Evolutionary conservation across 225 moss, liverwort and hornwort genomes (phyloP), one percentile per base, ranked within the genome.

Genomic region (Ulota crispa): DNA sequence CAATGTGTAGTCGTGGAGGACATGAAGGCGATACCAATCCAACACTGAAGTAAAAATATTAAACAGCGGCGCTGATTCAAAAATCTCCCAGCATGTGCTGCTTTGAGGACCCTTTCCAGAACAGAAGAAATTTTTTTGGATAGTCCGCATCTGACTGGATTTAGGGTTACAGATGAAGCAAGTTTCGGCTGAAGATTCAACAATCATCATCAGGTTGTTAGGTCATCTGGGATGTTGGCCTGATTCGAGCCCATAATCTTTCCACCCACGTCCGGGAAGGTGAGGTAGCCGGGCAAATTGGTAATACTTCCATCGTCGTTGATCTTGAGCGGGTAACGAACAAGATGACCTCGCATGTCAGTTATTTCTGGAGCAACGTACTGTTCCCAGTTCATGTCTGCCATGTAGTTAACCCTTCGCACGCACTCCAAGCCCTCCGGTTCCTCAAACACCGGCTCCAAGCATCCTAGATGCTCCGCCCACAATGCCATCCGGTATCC

Each of bases 401-500:
- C 95, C 23, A 87, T 82, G 68, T 77, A 71, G 30, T 97, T 97
- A 5, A 97, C 71, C 71, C 79, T 91, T 47, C 65, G 88, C 23
- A 95, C 95, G 76, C 97, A 95, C 45, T 80, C 87, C 66, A 92
- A 80, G 65, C 88, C 75, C 63, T 85, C 87, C 12, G 97, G 97
- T 28, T 89, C 83, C 55, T 91, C 85, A 70, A 95, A 95, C 10
- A 75, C 72, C 7, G 75, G 63, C 47, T 91, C 89, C 68, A 95
- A 76, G 24, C 81, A 78, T 36, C 89, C 95, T 65, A 94, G 23
- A 42, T 97, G 92, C 88, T 97, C 97, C 0, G 93, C 92, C 97
- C 97, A 97, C 64, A 97, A 80, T 10, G 86, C 85, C 95, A 97
- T 82, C 47, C 97, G 91, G 70, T 92, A 95, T 54, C 97, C 95